Base-by-base conservation (phyloP, 1,284 basidiomycete genomes). In the Pseudomicrostroma phylloplanum region DNA sequence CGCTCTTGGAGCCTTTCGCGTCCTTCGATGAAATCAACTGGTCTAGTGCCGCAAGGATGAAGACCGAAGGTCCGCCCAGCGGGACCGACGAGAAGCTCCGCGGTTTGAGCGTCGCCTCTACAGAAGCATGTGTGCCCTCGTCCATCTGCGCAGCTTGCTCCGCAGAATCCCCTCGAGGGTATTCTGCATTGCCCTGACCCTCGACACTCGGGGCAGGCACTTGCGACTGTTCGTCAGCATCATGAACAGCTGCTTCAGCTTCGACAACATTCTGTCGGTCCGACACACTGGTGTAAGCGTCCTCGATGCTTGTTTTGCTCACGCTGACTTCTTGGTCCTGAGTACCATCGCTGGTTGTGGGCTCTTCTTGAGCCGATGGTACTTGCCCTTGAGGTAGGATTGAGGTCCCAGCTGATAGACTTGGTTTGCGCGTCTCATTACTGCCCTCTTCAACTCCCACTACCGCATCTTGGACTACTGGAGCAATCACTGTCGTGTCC, bases 21-120 rank as follows among this genome's bases (percentile, higher is more conserved):
- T 79, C 77, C 58, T 72, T 76, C 17, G 73, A 72, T 23, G 55
- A 53, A 25, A 67, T 61, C 57, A 79, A 66, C 1, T 67, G 67
- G 46, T 79, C 74, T 26, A 79, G 68, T 17, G 77, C 77, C 6
- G 74, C 70, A 36, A 76, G 59, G 54, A 79, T 73, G 61, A 79
- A 79, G 58, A 79, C 77, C 19, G 73, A 54, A 54, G 51, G 26
- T 26, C 51, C 51, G n/a, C 25, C 25, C 6, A 54, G 51, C 6
- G 51, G 26, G 51, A 25, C 51, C 6, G 51, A 54, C 8, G 19
- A 13, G 51, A 25, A 54, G 21, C 51, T 19, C 15, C 21, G 51
- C 13, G 21, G 7, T 6, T 54, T 26, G 6, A 19, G 51, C 21
- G n/a, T 13, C 15, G 51, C 2, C 13, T 17, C 17, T 25, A 25